Evolutionary conservation across 179 eudicot genomes (phyloP), one percentile per base, ranked within the genome.

Genomic region (Silene vulgaris): DNA sequence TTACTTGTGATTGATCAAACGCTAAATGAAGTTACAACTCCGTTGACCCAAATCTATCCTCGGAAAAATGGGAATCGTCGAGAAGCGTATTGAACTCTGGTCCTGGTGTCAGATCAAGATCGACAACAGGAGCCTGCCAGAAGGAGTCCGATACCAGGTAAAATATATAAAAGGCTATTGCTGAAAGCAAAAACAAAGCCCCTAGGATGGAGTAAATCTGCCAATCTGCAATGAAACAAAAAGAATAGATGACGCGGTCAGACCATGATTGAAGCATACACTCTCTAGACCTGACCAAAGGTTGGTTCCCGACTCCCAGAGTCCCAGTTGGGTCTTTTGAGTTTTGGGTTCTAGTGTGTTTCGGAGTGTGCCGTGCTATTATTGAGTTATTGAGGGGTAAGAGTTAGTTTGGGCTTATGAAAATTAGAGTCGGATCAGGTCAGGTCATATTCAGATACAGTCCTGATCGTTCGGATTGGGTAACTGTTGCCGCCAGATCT

Each of bases 161-260:
- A 81, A 95, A 87, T 23, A 89, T 67, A 82, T 90, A 90, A 75
- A 88, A 92, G 35, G 80, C 81, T 19, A 89, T 72, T 2, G 84
- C 86, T n/a, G 99, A 95, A 28, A 86, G 90, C 86, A 95, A 80
- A 80, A 95, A 85, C 72, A 95, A 84, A 64, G 85, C 92, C 45
- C 88, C 65, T 20, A 95, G 91, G 40, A 92, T 37, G 5, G 84
- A 32, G 78, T 95, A 95, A 70, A 95, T 84, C 81, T 95, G 99
- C 97, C 99, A 95, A 32, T 92, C 99, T 94, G 98, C 88, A 83
- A 73, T 5, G 12, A 59, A 65, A 43, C 12, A 43, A 43, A 26
- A 37, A 1, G 56, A 66, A 37, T 40, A 28, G 43, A 68, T 16
- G 6, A 52, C 17, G 14, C 2, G 13, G 54, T 75, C 0, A 57